These are phyloP conservation scores for Brassica cretica DNA, from an alignment of 345 rosid species.

Conservation along the genomic window DNA sequence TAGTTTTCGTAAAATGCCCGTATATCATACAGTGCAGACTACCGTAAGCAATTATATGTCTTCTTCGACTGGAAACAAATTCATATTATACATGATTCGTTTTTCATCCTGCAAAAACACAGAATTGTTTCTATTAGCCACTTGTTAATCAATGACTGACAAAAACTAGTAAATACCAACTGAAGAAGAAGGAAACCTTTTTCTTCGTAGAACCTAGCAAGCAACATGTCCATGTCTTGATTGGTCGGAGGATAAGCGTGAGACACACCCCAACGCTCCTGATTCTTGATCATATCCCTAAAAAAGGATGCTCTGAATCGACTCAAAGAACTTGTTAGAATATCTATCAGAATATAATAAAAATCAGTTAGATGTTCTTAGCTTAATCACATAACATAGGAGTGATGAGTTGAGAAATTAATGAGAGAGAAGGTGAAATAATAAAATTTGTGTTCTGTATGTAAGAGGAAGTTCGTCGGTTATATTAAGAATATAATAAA, in stretches of 20 bases:
- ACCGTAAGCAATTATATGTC: no score
- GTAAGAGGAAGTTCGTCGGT: no score
- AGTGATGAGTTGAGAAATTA: background rate
- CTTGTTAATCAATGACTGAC: background rate
- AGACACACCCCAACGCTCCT: slow-evolving; percentile 95
- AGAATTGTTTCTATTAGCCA: background rate
- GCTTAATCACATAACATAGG: background rate
- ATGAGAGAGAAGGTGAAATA: no score
- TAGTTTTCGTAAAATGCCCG: no score
- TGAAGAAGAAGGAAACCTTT: slow-evolving; percentile 50
- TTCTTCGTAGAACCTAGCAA: slow-evolving; percentile 96
- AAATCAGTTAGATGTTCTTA: no score
- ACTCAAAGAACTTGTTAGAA: slow-evolving; percentile 88
- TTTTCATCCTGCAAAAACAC: background rate
- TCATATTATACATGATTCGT: background rate
- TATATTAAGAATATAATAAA: no score
- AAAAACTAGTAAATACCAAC: background rate
- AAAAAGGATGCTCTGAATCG: slow-evolving; percentile 83
- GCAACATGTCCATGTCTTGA: slow-evolving; percentile 97
- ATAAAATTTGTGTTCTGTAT: no score
- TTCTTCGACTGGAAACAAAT: no score
- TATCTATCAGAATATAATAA: background rate
- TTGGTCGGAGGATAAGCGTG: slow-evolving; percentile 99
- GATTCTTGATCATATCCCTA: slow-evolving; percentile 67
- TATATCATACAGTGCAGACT: no score